Evolutionary conservation across 2,329 filamentous ascomycete genomes (phyloP), one percentile per base, ranked within the genome.

Genomic region (Fusarium aywerte): DNA sequence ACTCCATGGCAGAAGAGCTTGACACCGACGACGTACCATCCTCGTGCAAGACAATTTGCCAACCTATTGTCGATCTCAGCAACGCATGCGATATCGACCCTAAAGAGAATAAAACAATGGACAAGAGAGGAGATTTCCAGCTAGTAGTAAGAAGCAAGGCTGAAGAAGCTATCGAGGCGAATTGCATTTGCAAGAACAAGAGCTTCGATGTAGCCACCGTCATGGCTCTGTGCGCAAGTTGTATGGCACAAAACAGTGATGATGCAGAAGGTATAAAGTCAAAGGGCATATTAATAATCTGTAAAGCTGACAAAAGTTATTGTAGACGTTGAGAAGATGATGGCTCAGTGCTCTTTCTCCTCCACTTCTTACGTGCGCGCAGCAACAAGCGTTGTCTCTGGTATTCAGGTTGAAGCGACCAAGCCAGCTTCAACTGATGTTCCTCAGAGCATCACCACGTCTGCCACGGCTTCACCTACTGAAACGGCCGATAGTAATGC

Each of bases 51-150:
- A 58, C 55, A 3, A 58, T 58, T 32, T 57, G 55, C 16, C 55
- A 57, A 2, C 55, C 50, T n/a, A 45, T 58, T 1, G 32, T 58
- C 16, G 54, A 57, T 11, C 55, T 58, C 5, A 58, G 50, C 25
- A 58, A 45, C 2, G 20, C 23, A 11, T 58, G 55, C 51, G 51
- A 57, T n/a, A 57, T 58, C 12, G 55, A 58, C 12, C 38, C 38
- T 5, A 58, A 58, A 3, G 50, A 58, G 20, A 48, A 6, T 21
- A 48, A 16, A 18, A 10, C 31, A 18, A 36, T 4, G 5, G 55
- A 45, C 3, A 21, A 5, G 16, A 31, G 55, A 32, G 15, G 55
- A 5, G 38, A 7, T 5, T 40, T 58, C 9, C 8, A 56, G 0
- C 32, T 58, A 4, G 32, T 36, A 23, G 10, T 31, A 16, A 7